phyloP scores from a whole-genome alignment of 148 eudicot genomes.

The Diospyros kaki region DNA sequence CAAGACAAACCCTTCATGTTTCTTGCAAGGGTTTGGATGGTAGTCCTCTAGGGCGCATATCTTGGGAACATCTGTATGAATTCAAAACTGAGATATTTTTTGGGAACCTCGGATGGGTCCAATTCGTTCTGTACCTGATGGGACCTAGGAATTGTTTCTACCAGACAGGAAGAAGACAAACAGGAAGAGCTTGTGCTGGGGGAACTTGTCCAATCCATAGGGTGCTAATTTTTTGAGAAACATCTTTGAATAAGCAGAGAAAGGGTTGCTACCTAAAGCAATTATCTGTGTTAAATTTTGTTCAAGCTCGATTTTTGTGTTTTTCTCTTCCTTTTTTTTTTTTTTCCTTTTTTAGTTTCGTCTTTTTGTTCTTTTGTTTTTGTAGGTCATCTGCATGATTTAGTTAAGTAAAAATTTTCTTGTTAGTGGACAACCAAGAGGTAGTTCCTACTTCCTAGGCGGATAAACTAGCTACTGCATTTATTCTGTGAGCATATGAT shows the following conservation, averaged over 20 bases:
- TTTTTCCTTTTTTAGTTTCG: too few species aligned
- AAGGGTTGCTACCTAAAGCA: background rate
- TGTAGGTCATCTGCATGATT: background rate
- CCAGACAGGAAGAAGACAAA: too few species aligned
- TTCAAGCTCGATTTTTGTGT: background rate
- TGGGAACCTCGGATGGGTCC: background rate
- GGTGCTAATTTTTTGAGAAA: background rate
- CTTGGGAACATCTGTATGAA: background rate
- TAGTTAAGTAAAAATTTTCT: background rate
- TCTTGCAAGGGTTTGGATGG: slow-evolving; percentile 13
- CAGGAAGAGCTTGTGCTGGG: background rate
- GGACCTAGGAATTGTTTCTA: background rate
- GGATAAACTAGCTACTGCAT: background rate
- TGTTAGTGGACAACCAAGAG: background rate
- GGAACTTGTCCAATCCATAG: background rate
- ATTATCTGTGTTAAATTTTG: background rate
- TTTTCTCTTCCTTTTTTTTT: too few species aligned
- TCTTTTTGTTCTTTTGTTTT: background rate
- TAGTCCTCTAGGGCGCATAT: background rate
- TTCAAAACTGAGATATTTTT: background rate
- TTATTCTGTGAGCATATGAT: background rate
- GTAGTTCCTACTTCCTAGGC: background rate
- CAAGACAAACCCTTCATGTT: background rate
- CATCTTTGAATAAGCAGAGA: background rate
- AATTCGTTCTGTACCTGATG: too few species aligned